Evolutionary conservation across 306 rosid species (phyloP).

Genomic region (Hippophae rhamnoides): DNA sequence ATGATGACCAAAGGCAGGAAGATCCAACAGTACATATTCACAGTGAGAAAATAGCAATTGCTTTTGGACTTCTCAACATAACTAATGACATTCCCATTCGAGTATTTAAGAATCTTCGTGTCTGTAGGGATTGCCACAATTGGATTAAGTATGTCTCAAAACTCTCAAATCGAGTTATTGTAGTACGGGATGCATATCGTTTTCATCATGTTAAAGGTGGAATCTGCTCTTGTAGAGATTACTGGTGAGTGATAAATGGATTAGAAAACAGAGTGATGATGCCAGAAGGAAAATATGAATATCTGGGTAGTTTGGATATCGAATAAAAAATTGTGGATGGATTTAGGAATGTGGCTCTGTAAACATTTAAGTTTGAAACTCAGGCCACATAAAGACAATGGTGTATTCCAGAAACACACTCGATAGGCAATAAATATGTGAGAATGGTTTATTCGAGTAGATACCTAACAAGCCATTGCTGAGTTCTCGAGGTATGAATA

Average conservation of each 20-base stretch:
- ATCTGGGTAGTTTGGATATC: no score
- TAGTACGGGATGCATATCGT: slow-evolving; percentile 73
- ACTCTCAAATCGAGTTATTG: slow-evolving; percentile 42
- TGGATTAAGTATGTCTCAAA: slow-evolving; percentile 71
- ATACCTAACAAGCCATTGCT: no score
- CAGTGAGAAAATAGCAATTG: slow-evolving; percentile 75
- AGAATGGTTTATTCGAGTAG: neutral
- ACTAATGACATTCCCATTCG: slow-evolving; percentile 39
- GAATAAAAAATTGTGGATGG: no score
- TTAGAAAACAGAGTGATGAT: no score
- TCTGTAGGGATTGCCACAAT: slow-evolving; percentile 79
- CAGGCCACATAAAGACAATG: no score
- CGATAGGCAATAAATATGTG: no score
- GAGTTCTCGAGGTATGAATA: no score
- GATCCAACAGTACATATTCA: slow-evolving; percentile 45
- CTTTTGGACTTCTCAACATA: slow-evolving; percentile 66
- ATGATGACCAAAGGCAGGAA: slow-evolving; percentile 44
- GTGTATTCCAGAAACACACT: no score
- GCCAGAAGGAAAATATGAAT: no score
- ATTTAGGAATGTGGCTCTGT: no score
- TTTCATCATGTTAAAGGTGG: slow-evolving; percentile 81
- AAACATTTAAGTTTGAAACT: no score
- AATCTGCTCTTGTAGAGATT: slow-evolving; percentile 67
- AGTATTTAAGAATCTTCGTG: slow-evolving; percentile 74
- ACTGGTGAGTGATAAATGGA: slow-evolving; percentile 31